Evolutionary conservation across 139 green algal genomes (phyloP).

Genomic region (Penium margaritaceum): DNA sequence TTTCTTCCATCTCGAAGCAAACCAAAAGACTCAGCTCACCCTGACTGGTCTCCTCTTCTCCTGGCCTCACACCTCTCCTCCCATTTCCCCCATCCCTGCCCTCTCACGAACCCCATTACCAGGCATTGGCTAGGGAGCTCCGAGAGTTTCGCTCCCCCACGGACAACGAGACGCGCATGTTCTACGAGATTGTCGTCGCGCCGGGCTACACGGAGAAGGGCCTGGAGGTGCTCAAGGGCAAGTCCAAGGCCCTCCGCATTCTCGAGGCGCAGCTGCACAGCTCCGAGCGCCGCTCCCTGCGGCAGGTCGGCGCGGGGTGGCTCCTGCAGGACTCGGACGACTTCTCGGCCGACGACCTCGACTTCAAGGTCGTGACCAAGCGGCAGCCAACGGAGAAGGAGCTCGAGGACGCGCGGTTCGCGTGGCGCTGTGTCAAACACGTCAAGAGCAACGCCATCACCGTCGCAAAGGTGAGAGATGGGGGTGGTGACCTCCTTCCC

Average conservation of each 20-base stretch:
- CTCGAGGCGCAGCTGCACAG: constrained; percentile 77
- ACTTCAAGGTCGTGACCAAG: constrained; percentile 63
- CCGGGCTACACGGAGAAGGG: constrained; percentile 86
- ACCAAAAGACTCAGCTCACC: no score
- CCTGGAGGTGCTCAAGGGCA: constrained; percentile 87
- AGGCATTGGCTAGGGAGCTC: constrained; percentile 76
- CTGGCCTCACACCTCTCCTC: no score
- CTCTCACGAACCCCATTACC: neutral
- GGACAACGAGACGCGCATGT: constrained; percentile 95
- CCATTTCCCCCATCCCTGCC: no score
- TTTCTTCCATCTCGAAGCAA: no score
- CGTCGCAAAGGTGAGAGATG: constrained; percentile 81
- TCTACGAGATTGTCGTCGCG: constrained; percentile 99
- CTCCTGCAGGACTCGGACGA: constrained; percentile 75
- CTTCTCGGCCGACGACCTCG: constrained; percentile 77
- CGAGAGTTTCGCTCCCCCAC: constrained; percentile 85
- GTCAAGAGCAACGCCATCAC: constrained; percentile 99
- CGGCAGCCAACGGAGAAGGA: constrained; percentile 75
- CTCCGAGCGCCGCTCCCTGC: constrained; percentile 60
- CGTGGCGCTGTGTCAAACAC: constrained; percentile 94
- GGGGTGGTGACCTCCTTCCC: neutral
- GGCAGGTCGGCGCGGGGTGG: constrained; percentile 76
- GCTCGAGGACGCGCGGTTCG: constrained; percentile 90
- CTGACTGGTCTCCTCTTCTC: no score
- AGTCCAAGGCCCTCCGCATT: constrained; percentile 95